Percentiles rank a stretch among this genome's conserved stretches.
Evolutionary conservation across 169 alveolate species (phyloP).

Genomic region (Perkinsus olseni): DNA sequence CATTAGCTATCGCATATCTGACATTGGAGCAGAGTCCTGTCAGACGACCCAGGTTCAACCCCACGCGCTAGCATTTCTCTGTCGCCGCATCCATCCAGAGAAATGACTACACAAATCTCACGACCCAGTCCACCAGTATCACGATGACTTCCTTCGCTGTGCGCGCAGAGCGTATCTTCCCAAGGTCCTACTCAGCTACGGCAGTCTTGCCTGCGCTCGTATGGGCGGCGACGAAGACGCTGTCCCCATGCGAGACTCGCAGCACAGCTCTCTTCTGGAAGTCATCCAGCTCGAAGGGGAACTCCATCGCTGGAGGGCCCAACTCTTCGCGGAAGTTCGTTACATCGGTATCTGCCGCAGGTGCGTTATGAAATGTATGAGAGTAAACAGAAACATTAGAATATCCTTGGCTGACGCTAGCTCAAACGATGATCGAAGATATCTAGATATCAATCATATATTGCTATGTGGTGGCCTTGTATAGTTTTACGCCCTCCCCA

Average conservation of each 20-base stretch:
- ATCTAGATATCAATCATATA: too few relatives aligned
- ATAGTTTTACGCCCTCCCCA: too few relatives aligned
- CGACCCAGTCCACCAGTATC: too few relatives aligned
- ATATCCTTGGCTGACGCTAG: background rate
- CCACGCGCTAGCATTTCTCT: too few relatives aligned
- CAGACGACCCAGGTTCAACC: too few relatives aligned
- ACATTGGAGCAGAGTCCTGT: conserved; percentile 43
- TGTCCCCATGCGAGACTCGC: conserved; percentile 77
- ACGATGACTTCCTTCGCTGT: too few relatives aligned
- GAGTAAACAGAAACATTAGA: too few relatives aligned
- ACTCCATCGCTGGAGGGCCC: conserved; percentile 54
- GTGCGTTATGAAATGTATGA: too few relatives aligned
- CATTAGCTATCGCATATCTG: conserved; percentile 96
- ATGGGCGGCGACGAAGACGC: conserved; percentile 96
- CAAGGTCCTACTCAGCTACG: conserved; percentile 28
- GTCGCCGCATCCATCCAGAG: too few relatives aligned
- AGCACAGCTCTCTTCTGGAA: conserved; percentile 92
- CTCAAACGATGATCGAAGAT: too few relatives aligned
- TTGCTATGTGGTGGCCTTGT: too few relatives aligned
- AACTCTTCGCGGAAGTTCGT: background rate
- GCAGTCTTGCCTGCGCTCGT: conserved; percentile 77
- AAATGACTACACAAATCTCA: too few relatives aligned
- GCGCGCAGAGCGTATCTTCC: background rate
- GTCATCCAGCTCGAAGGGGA: conserved; percentile 87
- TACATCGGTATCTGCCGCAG: background rate